These are phyloP conservation scores for Hyaloscypha variabilis DNA, from an alignment of 495 filamentous ascomycete genomes.

Conservation along the genomic window DNA sequence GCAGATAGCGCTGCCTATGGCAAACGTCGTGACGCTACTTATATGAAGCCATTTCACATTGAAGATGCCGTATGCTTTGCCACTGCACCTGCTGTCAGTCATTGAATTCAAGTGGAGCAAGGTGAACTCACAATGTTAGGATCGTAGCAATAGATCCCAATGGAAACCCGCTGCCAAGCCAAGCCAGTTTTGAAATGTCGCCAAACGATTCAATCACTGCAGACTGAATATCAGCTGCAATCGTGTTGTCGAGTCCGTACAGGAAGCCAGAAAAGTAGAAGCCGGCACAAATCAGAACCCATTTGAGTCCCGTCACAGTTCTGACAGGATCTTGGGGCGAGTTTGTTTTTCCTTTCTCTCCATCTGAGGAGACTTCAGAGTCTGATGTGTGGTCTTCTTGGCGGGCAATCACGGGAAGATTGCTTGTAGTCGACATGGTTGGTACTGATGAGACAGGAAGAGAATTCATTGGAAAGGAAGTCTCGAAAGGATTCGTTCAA, in stretches of 20 bases:
- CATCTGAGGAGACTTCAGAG: not conserved
- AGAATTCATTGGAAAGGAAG: too few species aligned
- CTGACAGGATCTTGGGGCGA: not conserved
- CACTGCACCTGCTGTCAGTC: not conserved
- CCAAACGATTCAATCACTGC: constrained; percentile 49
- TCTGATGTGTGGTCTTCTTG: not conserved
- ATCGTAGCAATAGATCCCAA: constrained; percentile 50
- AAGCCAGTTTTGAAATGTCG: constrained; percentile 53
- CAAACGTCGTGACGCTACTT: constrained; percentile 46
- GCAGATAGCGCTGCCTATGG: constrained; percentile 54
- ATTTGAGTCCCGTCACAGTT: constrained; percentile 15
- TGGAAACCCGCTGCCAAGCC: constrained; percentile 57
- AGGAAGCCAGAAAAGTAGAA: constrained; percentile 13
- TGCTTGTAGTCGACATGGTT: not conserved
- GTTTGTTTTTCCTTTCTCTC: constrained; percentile 1
- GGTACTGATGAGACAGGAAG: too few species aligned
- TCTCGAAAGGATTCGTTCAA: too few species aligned
- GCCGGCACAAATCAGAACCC: constrained; percentile 4
- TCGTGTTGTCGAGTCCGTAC: constrained; percentile 51
- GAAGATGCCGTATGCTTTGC: constrained; percentile 49
- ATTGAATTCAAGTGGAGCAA: not conserved
- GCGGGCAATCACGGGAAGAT: not conserved
- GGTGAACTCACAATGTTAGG: constrained; percentile 26
- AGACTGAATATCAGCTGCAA: constrained; percentile 59
- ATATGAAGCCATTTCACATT: constrained; percentile 56